Conservation (phyloP, 164 flowering plant species). For the Macadamia integrifolia region DNA sequence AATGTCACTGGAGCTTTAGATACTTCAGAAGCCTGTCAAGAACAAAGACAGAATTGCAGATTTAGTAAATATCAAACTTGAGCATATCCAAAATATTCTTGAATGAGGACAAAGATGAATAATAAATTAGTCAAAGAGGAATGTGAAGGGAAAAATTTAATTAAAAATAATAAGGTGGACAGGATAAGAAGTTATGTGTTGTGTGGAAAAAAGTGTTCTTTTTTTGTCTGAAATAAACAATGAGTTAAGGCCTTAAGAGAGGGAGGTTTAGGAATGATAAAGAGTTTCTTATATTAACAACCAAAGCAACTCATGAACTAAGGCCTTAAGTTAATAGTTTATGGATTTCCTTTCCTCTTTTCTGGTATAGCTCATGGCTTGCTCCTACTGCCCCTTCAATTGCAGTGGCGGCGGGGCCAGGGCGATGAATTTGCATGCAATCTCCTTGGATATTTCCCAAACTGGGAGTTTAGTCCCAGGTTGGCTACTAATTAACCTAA, state of each 20-base stretch:
- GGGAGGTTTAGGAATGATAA: not conserved
- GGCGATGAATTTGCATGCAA: not conserved
- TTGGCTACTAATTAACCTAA: no score
- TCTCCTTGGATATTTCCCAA: not conserved
- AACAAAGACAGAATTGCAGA: not conserved
- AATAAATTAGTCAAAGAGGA: no score
- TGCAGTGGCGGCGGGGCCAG: not conserved
- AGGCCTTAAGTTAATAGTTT: not conserved
- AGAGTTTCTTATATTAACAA: not conserved
- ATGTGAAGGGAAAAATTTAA: no score
- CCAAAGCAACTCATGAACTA: not conserved
- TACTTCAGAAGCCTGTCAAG: constrained; percentile 32
- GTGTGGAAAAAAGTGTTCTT: not conserved
- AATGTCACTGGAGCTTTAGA: constrained; percentile 26
- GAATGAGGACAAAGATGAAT: not conserved
- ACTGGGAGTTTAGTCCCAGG: no score
- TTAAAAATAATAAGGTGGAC: no score
- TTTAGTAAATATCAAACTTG: not conserved
- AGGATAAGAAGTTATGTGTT: constrained; percentile 16
- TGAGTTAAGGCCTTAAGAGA: no score
- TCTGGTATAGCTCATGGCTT: not conserved
- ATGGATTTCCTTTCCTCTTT: not conserved
- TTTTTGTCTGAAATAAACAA: not conserved
- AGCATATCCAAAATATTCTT: not conserved
- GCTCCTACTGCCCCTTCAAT: not conserved